phyloP scores from a whole-genome alignment of 352 stramenopile genomes.

The Globisporangium viniferum region DNA sequence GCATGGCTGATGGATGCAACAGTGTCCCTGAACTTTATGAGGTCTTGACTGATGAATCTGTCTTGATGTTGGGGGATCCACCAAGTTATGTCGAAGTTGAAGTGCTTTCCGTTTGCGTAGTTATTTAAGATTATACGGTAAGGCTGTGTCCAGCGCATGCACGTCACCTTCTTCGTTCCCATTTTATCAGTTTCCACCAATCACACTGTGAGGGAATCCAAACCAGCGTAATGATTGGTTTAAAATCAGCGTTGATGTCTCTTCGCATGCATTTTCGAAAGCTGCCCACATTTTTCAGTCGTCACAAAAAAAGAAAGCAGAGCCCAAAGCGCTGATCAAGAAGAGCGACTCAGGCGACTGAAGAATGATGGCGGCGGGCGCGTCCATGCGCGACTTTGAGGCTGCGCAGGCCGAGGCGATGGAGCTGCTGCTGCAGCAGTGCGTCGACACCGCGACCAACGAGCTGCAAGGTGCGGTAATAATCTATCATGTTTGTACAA shows the following conservation, averaged over 20 bases:
- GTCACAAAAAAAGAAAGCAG: background rate
- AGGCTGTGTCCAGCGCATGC: background rate
- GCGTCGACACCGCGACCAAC: slow-evolving; percentile 18
- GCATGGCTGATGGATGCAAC: no score
- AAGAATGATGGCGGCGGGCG: slow-evolving; percentile 1
- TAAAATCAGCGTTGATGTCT: background rate
- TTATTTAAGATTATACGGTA: background rate
- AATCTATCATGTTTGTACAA: background rate
- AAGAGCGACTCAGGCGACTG: background rate
- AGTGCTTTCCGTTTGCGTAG: background rate
- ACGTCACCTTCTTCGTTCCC: slow-evolving; percentile 9
- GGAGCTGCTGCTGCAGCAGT: slow-evolving; percentile 60
- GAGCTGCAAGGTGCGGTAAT: slow-evolving; percentile 6
- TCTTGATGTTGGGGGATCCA: no score
- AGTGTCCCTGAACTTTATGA: no score
- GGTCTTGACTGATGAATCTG: no score
- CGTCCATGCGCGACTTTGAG: slow-evolving; percentile 33
- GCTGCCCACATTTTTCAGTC: background rate
- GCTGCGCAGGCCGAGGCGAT: slow-evolving; percentile 48
- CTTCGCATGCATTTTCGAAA: background rate
- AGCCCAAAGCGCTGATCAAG: background rate
- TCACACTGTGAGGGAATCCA: background rate
- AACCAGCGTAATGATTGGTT: background rate
- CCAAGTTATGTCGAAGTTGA: no score
- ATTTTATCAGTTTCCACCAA: background rate